A percentile compares a stretch with the other conserved stretches of the same genome.
phyloP scores from a whole-genome alignment of 345 rosid genomes.

The Rhodamnia argentea region DNA sequence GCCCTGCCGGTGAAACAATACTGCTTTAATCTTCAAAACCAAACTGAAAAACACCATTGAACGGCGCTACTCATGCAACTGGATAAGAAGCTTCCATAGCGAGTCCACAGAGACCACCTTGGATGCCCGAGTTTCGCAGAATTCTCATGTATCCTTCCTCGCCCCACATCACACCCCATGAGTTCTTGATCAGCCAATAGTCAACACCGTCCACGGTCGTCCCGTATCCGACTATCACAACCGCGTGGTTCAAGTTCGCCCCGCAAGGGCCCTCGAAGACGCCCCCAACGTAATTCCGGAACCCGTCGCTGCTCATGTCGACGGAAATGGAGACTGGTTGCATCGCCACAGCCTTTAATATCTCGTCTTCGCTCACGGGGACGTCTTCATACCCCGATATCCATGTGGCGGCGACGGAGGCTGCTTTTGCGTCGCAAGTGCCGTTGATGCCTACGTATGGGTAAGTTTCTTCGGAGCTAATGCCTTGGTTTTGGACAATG shows the following conservation, averaged over 20 bases:
- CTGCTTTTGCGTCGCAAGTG: conserved; percentile 2
- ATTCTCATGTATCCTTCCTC: conserved; percentile 43
- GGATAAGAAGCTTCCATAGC: conserved; percentile 31
- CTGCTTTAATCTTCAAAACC: too few relatives aligned
- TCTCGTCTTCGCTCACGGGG: conserved; percentile 32
- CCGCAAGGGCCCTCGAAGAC: conserved; percentile 24
- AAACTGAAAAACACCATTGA: not conserved
- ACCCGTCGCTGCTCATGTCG: conserved; percentile 6
- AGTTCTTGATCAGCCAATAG: conserved; percentile 46
- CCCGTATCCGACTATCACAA: conserved; percentile 39
- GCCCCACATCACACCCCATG: conserved; percentile 46
- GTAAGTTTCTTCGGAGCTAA: conserved; percentile 14
- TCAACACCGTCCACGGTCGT: conserved; percentile 9
- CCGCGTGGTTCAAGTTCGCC: conserved; percentile 25
- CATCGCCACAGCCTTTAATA: conserved; percentile 36
- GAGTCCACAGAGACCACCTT: conserved; percentile 37
- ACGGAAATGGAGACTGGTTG: conserved; percentile 52
- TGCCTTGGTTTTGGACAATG: conserved; percentile 16
- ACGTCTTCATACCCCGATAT: conserved; percentile 35
- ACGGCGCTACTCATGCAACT: too few relatives aligned
- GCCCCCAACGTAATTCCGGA: conserved; percentile 24
- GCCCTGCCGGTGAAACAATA: not conserved
- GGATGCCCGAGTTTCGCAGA: conserved; percentile 13
- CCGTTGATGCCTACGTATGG: conserved; percentile 13
- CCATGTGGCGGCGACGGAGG: not conserved